Evolutionary conservation across 2,329 filamentous ascomycete genomes (phyloP).

Genomic region (Cercospora beticola): DNA sequence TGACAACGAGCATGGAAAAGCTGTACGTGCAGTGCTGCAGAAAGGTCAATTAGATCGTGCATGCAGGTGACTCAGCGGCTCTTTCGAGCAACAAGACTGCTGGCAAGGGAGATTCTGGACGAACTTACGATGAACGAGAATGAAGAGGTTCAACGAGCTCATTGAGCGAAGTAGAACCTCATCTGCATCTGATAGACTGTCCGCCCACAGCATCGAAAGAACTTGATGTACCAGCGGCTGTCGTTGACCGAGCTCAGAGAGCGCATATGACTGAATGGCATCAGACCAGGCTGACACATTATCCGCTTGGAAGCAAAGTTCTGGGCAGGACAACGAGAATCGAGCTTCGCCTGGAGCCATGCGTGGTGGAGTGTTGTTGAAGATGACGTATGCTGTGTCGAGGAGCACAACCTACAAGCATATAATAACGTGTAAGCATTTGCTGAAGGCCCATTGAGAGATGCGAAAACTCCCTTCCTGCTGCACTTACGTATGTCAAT

Average conservation of each 20-base stretch:
- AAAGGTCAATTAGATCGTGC: background rate
- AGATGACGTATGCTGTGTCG: conserved; percentile 6
- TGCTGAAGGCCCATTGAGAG: background rate
- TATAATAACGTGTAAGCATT: background rate
- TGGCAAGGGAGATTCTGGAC: background rate
- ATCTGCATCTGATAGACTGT: background rate
- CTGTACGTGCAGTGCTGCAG: conserved; percentile 1
- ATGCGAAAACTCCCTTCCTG: background rate
- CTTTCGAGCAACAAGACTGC: background rate
- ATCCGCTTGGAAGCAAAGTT: conserved; percentile 7
- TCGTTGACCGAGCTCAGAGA: background rate
- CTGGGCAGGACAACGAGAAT: conserved; percentile 2
- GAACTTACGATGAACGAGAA: conserved; percentile 3
- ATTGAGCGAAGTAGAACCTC: background rate
- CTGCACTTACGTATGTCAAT: conserved; percentile 2
- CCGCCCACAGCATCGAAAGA: conserved; percentile 1
- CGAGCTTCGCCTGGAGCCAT: conserved; percentile 5
- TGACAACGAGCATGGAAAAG: conserved; percentile 12
- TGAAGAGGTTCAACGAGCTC: conserved; percentile 6
- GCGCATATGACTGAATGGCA: background rate
- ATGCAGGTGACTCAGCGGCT: background rate
- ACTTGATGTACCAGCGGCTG: conserved; percentile 4
- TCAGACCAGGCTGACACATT: background rate
- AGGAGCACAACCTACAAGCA: background rate
- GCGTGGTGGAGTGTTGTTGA: conserved; percentile 12